Conservation (phyloP, 495 filamentous ascomycete species). For the Aspergillus heteromorphus region DNA sequence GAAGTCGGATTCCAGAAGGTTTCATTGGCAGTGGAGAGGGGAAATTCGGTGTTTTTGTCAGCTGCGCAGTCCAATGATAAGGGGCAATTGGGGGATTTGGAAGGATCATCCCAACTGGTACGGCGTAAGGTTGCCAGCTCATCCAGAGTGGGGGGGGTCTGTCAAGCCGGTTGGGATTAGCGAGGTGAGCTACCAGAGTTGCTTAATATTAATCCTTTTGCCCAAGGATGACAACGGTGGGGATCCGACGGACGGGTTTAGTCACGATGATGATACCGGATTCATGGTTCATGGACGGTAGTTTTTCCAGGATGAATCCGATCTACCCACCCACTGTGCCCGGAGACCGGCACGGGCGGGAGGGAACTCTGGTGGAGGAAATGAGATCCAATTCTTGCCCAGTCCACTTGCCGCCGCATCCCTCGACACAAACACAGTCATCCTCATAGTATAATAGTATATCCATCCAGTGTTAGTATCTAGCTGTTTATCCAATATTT, state of each 20-base stretch:
- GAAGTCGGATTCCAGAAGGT: conserved; percentile 7
- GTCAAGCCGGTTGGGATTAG: conserved; percentile 1
- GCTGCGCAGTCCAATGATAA: conserved; percentile 13
- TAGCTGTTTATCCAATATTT: no score
- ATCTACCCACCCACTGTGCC: not conserved
- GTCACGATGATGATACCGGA: not conserved
- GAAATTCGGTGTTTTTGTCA: conserved; percentile 4
- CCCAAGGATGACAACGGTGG: conserved; percentile 1
- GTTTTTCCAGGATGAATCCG: not conserved
- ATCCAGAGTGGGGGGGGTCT: conserved; percentile 15
- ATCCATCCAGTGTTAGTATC: no score
- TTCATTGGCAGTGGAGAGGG: conserved; percentile 12
- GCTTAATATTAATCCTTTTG: conserved; percentile 2
- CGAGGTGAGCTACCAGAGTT: conserved; percentile 6
- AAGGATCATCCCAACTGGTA: conserved; percentile 7
- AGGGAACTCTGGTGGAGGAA: not conserved
- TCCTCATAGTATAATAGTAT: no score
- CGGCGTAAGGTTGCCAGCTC: conserved; percentile 16
- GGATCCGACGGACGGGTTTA: not conserved
- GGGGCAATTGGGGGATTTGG: conserved; percentile 3
- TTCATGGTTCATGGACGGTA: not conserved
- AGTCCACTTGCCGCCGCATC: not conserved
- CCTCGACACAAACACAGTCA: no score
- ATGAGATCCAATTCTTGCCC: not conserved
- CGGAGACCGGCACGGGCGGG: not conserved